Evolutionary conservation across 73 alveolate species (phyloP).

Genomic region (Paraurostyla sp.): DNA sequence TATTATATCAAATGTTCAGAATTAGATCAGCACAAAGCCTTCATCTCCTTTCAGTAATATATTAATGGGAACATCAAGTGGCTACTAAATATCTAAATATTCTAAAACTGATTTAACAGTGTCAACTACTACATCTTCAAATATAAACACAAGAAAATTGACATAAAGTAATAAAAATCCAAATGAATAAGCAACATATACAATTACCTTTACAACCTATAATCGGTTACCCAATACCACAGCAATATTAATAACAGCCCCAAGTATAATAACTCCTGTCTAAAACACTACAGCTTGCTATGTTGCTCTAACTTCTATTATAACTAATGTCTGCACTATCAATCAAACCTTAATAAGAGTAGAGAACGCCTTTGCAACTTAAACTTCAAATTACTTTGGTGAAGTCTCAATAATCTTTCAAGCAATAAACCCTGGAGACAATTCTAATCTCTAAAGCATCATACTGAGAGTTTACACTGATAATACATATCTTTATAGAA

Average conservation of each 20-base stretch:
- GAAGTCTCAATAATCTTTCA: neutral
- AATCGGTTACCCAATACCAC: slow-evolving; percentile 29
- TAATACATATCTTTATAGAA: slow-evolving; percentile 35
- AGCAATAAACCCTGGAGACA: slow-evolving; percentile 41
- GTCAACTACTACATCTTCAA: slow-evolving; percentile 7
- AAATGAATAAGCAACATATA: neutral
- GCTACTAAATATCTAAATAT: slow-evolving; percentile 15
- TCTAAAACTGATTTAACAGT: neutral
- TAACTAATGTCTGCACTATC: neutral
- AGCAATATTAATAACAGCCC: slow-evolving; percentile 29
- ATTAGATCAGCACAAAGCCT: slow-evolving; percentile 51
- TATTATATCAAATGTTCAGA: slow-evolving; percentile 3
- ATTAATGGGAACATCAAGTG: neutral
- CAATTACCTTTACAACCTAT: slow-evolving; percentile 13
- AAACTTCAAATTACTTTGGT: neutral
- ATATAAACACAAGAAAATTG: neutral
- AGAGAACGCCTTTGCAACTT: slow-evolving; percentile 9
- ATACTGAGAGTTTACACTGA: slow-evolving; percentile 50
- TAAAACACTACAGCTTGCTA: neutral
- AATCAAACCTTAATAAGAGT: neutral
- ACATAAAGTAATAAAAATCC: slow-evolving; percentile 46
- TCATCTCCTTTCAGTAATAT: slow-evolving; percentile 42
- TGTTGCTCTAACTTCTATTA: neutral
- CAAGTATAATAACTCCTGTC: neutral
- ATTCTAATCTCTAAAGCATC: slow-evolving; percentile 1